Base-by-base conservation (phyloP, 176 grass and related monocot genomes). In the Lolium rigidum region DNA sequence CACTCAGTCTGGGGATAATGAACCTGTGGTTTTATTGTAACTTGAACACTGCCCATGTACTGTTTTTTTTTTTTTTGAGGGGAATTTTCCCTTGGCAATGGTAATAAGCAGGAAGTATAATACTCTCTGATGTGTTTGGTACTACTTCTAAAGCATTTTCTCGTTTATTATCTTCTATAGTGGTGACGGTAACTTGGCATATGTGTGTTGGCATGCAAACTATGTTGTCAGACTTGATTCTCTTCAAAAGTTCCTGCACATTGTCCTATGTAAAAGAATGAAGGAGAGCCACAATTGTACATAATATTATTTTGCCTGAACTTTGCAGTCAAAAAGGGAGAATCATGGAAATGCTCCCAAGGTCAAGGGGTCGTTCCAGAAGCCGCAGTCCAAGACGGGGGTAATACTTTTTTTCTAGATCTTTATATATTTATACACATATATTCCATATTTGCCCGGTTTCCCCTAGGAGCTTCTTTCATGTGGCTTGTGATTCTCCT, bases 321-420 rank as follows among this genome's bases (percentile, higher is more conserved):
- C 73, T 74, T 75, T 82, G 28, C 88, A 98, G 97, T 54, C 89
- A 91, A 11, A 96, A 96, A 86, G 97, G 94, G 60, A 92, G 88
- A 85, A 96, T 96, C 24, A 80, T 94, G 74, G 97, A 99, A 81
- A 62, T 52, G 2, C 55, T 88, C 37, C 85, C 82, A 76, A 88
- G 24, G 76, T 57, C 90, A 78, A 92, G 65, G 82, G 92, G 85
- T 13, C 93, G 92, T 69, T 96, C 97, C 5, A 94, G 94, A 88
- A 99, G 97, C 81, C 90, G 88, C 59, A 99, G 97, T 84, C 97
- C 97, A 62, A 90, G 86, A 76, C 69, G 86, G 48, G 90, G 97
- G 97, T 95, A 89, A 43, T 15, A 31, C 10, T 74, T 20, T 18
- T 60, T 22, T 56, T 71, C 12, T 75, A 50, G n/a, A 73, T 74